A percentile compares a stretch with the other conserved stretches of the same genome.
These are phyloP conservation scores for Tetrahymena elliotti DNA, from an alignment of 73 alveolate genomes.

Conservation along the genomic window DNA sequence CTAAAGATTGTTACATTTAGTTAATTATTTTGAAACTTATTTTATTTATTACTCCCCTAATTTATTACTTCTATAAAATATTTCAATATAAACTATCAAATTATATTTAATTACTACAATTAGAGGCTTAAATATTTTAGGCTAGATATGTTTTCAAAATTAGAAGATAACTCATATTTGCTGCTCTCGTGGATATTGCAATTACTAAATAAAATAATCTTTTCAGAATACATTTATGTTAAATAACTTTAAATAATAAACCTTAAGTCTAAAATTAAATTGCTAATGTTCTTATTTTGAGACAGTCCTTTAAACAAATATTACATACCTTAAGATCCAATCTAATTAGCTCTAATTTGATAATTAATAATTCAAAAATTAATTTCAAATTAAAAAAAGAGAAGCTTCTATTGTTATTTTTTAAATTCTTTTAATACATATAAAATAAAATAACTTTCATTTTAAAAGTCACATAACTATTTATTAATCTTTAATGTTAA, in stretches of 20 bases:
- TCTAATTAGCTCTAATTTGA: neutral
- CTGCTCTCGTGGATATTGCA: neutral
- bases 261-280: neutral
- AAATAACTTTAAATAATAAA: no score
- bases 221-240: no score
- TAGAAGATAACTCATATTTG: neutral
- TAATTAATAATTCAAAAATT: no score
- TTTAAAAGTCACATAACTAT: no score
- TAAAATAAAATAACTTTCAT: no score
- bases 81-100: no score
- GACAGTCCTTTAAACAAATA: neutral
- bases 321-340: neutral
- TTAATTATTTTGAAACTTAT: no score
- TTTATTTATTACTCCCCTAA: neutral
- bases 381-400: no score
- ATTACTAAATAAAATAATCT: neutral
- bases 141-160: neutral
- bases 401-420: no score
- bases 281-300: neutral
- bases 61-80: neutral
- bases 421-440: no score
- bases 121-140: neutral
- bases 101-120: neutral
- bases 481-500: no score
- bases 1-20: neutral